These are phyloP conservation scores for Excoecaria agallocha DNA, from an alignment of 345 rosid species.

Conservation along the genomic window DNA sequence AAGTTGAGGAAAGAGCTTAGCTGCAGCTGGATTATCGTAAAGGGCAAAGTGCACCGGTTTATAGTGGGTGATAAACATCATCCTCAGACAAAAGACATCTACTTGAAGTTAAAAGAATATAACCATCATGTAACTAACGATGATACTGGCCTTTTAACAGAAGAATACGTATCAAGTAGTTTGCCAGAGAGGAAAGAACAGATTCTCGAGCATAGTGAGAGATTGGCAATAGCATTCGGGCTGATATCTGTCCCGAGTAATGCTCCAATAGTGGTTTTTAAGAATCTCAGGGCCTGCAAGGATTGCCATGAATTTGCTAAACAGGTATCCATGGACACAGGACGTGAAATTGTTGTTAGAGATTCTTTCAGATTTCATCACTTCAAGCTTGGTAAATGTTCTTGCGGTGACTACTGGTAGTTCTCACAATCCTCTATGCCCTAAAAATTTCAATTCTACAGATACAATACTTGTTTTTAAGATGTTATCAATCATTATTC, in stretches of 20 bases:
- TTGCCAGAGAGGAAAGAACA: constrained; percentile 55
- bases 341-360: constrained; percentile 52
- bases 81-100: constrained; percentile 53
- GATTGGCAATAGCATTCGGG: constrained; percentile 71
- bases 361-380: constrained; percentile 73
- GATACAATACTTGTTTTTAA: not conserved
- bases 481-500: too few relatives aligned
- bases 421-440: not conserved
- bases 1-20: constrained; percentile 64
- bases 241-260: constrained; percentile 45
- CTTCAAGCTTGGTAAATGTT: constrained; percentile 59
- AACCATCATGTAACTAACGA: constrained; percentile 15
- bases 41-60: constrained; percentile 63
- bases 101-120: constrained; percentile 54
- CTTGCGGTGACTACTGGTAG: constrained; percentile 81
- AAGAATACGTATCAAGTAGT: constrained; percentile 38
- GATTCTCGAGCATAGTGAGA: constrained; percentile 70
- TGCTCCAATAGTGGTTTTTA: constrained; percentile 56
- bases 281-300: constrained; percentile 68
- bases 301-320: constrained; percentile 78
- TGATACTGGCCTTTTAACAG: constrained; percentile 27
- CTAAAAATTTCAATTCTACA: not conserved
- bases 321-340: constrained; percentile 49
- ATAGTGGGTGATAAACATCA: constrained; percentile 71
- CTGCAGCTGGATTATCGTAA: constrained; percentile 68